Percentiles rank a stretch among this genome's conserved stretches.
phyloP scores from a whole-genome alignment of 2,329 filamentous ascomycete species.

The Herpotrichia juniperi region DNA sequence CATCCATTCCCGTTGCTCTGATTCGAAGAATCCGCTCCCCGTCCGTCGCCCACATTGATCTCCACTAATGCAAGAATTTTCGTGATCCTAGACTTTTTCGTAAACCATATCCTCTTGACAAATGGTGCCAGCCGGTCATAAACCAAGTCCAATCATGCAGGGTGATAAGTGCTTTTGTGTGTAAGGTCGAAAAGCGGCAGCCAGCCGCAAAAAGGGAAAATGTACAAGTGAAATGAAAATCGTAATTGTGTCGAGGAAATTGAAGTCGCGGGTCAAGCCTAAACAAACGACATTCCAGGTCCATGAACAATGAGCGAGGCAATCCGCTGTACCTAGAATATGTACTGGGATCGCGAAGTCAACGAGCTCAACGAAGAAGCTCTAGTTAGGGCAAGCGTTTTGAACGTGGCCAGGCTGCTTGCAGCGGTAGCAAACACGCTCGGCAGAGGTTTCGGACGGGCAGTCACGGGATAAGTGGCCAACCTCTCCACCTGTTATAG shows the following conservation, averaged over 20 bases:
- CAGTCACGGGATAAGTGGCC: constrained; percentile 96
- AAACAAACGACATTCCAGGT: constrained; percentile 31
- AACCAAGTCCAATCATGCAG: constrained; percentile 44
- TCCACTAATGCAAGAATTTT: constrained; percentile 42
- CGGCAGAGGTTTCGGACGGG: constrained; percentile 85
- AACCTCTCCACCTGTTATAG: constrained; percentile 70
- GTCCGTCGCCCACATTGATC: constrained; percentile 22
- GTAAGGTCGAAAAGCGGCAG: constrained; percentile 45
- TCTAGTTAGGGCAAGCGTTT: constrained; percentile 86
- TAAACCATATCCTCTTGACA: constrained; percentile 41
- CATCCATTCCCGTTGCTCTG: constrained; percentile 31
- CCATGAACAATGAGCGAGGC: constrained; percentile 21
- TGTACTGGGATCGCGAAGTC: constrained; percentile 35
- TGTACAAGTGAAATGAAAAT: constrained; percentile 46
- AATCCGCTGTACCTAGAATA: constrained; percentile 31
- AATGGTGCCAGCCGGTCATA: constrained; percentile 40
- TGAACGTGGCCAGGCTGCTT: constrained; percentile 88
- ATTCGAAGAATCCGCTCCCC: constrained; percentile 14
- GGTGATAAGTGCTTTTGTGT: constrained; percentile 44
- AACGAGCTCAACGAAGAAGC: constrained; percentile 14
- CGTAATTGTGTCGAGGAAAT: constrained; percentile 43
- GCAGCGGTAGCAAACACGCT: constrained; percentile 99
- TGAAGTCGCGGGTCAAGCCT: constrained; percentile 34
- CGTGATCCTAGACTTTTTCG: constrained; percentile 41
- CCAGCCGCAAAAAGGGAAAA: constrained; percentile 47